Conservation (phyloP, 2,329 filamentous ascomycete species). For the Aureobasidium pullulans region DNA sequence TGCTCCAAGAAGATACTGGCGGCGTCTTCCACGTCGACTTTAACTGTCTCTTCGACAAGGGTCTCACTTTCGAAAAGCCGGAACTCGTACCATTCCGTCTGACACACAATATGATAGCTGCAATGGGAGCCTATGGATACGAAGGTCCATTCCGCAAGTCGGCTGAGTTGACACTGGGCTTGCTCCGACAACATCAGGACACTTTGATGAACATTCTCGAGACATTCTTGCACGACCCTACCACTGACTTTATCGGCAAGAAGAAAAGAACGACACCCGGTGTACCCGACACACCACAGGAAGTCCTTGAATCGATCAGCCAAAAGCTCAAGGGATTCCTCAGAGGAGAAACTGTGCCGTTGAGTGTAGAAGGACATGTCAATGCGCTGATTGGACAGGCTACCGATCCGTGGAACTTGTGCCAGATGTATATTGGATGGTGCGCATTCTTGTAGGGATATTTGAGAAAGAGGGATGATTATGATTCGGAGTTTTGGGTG, state of each 20-base stretch:
- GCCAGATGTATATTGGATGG: constrained; percentile 98
- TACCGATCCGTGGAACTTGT: constrained; percentile 68
- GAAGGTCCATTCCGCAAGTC: constrained; percentile 87
- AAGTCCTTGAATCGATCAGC: constrained; percentile 82
- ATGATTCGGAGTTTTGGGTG: neutral
- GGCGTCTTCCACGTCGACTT: constrained; percentile 98
- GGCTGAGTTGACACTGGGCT: constrained; percentile 76
- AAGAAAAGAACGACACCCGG: constrained; percentile 46
- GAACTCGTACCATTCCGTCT: constrained; percentile 93
- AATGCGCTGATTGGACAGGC: constrained; percentile 88
- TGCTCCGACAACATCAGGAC: constrained; percentile 86
- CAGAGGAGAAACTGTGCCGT: constrained; percentile 78
- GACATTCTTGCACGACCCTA: constrained; percentile 94
- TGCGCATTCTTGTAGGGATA: constrained; percentile 51
- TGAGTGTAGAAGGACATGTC: constrained; percentile 96
- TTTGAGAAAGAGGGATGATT: neutral
- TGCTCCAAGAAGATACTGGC: constrained; percentile 87
- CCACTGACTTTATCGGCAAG: constrained; percentile 81
- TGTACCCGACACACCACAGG: constrained; percentile 62
- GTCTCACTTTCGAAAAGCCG: constrained; percentile 87
- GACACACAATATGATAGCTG: constrained; percentile 97
- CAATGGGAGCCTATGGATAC: constrained; percentile 90
- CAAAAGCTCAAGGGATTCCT: constrained; percentile 80
- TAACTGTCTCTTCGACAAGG: constrained; percentile 98
- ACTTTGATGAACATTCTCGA: constrained; percentile 96